These are phyloP conservation scores for Blastobotrys parvus DNA, from an alignment of 805 yeast species.

Conservation along the genomic window DNA sequence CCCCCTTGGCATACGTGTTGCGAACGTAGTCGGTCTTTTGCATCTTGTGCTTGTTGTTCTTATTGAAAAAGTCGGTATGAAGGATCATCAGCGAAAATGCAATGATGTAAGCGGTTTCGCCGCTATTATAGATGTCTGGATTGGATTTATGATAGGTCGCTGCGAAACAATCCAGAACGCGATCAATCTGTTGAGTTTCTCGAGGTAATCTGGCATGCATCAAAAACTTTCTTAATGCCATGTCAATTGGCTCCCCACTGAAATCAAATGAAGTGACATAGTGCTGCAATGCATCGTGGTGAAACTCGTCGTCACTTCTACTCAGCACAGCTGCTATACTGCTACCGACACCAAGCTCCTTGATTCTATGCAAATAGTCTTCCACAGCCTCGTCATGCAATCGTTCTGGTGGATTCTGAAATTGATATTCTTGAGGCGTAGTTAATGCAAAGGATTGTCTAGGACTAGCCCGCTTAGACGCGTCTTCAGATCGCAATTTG, in stretches of 20 bases:
- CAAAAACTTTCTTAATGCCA: conserved; percentile 53
- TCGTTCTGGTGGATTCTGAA: conserved; percentile 11
- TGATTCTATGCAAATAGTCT: conserved; percentile 28
- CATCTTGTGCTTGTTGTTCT: conserved; percentile 61
- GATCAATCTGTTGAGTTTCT: conserved; percentile 71
- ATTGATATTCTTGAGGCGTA: not conserved
- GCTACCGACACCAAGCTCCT: conserved; percentile 12
- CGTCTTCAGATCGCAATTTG: conserved; percentile 5
- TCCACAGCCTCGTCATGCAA: conserved; percentile 26
- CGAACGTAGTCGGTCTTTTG: conserved; percentile 51
- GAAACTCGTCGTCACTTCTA: conserved; percentile 24
- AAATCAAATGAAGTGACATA: conserved; percentile 40
- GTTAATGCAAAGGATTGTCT: conserved; percentile 5
- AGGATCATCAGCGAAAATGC: conserved; percentile 60
- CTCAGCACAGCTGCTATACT: conserved; percentile 27
- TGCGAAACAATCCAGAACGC: conserved; percentile 53
- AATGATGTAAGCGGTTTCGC: conserved; percentile 53
- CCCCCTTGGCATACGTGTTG: conserved; percentile 31
- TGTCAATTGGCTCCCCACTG: conserved; percentile 49
- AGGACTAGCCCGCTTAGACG: conserved; percentile 9
- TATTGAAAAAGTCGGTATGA: conserved; percentile 68
- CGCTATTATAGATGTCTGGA: conserved; percentile 29
- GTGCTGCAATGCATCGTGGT: conserved; percentile 23
- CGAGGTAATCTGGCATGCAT: conserved; percentile 53
- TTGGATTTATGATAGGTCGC: conserved; percentile 40